Evolutionary conservation across 352 stramenopile species (phyloP).

Genomic region (Globisporangium nodosum): DNA sequence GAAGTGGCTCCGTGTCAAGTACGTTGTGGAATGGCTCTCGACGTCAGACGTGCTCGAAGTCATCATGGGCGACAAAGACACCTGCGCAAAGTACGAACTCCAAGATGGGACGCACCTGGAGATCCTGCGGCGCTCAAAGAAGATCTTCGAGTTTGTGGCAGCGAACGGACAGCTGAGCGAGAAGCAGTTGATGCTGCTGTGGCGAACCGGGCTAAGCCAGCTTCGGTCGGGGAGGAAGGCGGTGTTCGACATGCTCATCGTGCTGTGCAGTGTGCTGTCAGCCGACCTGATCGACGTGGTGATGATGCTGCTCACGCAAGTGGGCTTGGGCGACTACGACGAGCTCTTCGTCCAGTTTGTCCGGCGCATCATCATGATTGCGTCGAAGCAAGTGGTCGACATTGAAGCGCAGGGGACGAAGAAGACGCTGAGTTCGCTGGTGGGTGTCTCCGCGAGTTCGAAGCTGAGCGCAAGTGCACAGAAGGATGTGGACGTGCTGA

Average conservation of each 20-base stretch:
- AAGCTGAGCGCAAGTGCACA: slow-evolving; percentile 41
- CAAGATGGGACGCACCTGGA: slow-evolving; percentile 78
- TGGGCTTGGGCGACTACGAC: slow-evolving; percentile 64
- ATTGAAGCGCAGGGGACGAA: slow-evolving; percentile 60
- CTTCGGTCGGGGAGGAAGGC: slow-evolving; percentile 62
- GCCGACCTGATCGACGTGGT: slow-evolving; percentile 76
- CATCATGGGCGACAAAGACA: slow-evolving; percentile 65
- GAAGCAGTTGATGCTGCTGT: slow-evolving; percentile 66
- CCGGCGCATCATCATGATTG: slow-evolving; percentile 66
- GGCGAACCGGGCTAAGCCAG: slow-evolving; percentile 65
- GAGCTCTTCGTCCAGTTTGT: slow-evolving; percentile 76
- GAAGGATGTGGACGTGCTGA: slow-evolving; percentile 66
- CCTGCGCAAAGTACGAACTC: slow-evolving; percentile 60
- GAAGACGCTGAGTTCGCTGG: slow-evolving; percentile 64
- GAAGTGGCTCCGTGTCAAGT: slow-evolving; percentile 70
- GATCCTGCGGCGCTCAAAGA: slow-evolving; percentile 71
- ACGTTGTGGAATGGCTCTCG: slow-evolving; percentile 74
- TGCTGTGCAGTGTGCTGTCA: slow-evolving; percentile 55
- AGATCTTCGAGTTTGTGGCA: slow-evolving; percentile 63
- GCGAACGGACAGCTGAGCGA: slow-evolving; percentile 52
- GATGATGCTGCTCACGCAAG: slow-evolving; percentile 68
- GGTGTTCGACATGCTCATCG: slow-evolving; percentile 69
- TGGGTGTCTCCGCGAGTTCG: slow-evolving; percentile 39
- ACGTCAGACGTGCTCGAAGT: slow-evolving; percentile 79
- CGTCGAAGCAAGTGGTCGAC: slow-evolving; percentile 65